These are phyloP conservation scores for Backusella luteola DNA, from an alignment of 192 early-diverging fungal genomes.

Conservation along the genomic window DNA sequence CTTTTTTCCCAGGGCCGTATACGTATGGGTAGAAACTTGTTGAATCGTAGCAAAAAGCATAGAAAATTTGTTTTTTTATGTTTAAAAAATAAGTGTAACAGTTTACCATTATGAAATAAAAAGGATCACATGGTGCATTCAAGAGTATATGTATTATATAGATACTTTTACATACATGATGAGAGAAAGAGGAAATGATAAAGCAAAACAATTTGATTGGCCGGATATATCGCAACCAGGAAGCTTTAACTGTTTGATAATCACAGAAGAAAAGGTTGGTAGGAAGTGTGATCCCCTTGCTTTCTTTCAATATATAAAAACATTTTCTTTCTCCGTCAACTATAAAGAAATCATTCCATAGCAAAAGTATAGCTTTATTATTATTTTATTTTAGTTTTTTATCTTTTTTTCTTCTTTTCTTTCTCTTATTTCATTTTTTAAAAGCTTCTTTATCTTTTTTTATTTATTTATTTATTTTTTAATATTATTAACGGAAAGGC, in stretches of 20 bases:
- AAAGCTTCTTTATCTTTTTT: background rate
- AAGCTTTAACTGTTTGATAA: background rate
- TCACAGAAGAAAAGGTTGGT: background rate
- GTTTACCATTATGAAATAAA: background rate
- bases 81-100: too few relatives aligned
- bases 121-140: background rate
- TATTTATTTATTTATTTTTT: background rate
- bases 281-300: background rate
- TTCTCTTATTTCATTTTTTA: background rate
- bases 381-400: background rate
- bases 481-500: too few relatives aligned
- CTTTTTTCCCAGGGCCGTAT: background rate
- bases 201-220: background rate
- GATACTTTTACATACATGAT: too few relatives aligned
- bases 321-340: background rate
- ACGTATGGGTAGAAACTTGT: too few relatives aligned
- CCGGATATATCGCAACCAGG: background rate
- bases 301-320: background rate
- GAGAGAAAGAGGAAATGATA: background rate
- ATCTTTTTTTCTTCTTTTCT: background rate
- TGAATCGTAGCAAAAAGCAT: too few relatives aligned
- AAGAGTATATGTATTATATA: background rate
- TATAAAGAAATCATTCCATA: background rate
- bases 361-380: background rate
- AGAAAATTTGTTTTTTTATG: too few relatives aligned